Base-by-base conservation (phyloP, 2,329 filamentous ascomycete species). In the Fusarium devonianum region DNA sequence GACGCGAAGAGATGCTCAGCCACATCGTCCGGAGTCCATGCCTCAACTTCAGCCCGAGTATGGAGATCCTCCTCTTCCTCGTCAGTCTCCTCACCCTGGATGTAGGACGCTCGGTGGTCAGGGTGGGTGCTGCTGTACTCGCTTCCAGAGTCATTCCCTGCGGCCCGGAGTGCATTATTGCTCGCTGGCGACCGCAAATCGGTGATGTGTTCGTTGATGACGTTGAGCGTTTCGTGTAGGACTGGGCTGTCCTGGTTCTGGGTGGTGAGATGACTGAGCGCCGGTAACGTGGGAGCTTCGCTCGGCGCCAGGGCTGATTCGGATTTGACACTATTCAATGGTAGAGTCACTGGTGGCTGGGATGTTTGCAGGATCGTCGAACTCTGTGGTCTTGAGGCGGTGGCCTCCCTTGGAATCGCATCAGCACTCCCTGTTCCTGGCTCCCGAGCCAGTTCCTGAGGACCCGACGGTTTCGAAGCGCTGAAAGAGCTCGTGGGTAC, bases 201-300 rank as follows among this genome's bases (percentile, higher is more conserved):
- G 30, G 91, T 96, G 63, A 97, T 96, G 69, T 97, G 93, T 73
- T 97, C 93, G 70, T 97, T 88, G 65, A 97, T 97, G 49, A 97
- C 93, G 66, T 92, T 96, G 40, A 97, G 75, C 1, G 93, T 97
- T 70, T 97, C 92, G 69, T 92, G 92, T 78, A 97, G 88, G 38
- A 97, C 92, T 9, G 90, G 88, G 67, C 74, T 81, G 40, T 83
- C 76, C 62, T 85, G 76, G 52, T 76, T 76, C 36, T 64, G 58
- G 46, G 76, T 72, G 47, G 70, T 71, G 37, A 83, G 68, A 35
- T 75, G 71, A 39, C 67, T 64, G 11, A 72, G 49, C 7, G 54
- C 53, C 13, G 63, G 47, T 18, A 65, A 49, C 14, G 62, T 57
- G 10, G 71, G 35, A 49, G 61, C 32, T 64, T 63, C 39, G 46